Conservation (phyloP, 345 rosid genomes). For the Salix exigua region DNA sequence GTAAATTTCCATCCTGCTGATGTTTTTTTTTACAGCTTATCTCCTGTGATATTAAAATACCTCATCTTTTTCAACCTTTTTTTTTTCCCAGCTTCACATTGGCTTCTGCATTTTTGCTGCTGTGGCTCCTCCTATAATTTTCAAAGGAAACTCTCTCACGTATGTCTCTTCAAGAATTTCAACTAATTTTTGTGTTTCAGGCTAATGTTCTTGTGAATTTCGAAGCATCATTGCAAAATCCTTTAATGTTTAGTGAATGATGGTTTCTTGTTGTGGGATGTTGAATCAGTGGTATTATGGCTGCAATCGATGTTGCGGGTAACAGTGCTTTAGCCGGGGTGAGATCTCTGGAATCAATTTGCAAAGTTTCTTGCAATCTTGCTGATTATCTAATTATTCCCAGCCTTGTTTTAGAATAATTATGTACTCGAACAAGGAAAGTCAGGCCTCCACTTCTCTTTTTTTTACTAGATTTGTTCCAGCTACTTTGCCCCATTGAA, state of each 20-base stretch:
- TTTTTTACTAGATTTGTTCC: not conserved
- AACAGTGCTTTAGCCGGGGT: slow-evolving; percentile 24
- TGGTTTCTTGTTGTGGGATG: not conserved
- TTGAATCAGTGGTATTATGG: slow-evolving; percentile 27
- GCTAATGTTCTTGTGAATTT: not conserved
- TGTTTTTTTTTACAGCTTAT: slow-evolving; percentile 1
- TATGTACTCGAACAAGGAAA: not conserved
- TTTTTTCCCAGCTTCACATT: slow-evolving; percentile 21
- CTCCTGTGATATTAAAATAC: not conserved
- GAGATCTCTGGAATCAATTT: not conserved
- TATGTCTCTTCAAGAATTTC: slow-evolving; percentile 8
- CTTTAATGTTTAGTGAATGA: not conserved
- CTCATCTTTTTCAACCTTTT: not conserved
- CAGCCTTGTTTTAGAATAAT: not conserved
- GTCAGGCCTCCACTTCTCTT: not conserved
- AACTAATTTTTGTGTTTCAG: not conserved
- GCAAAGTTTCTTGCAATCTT: not conserved
- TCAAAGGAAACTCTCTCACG: slow-evolving; percentile 35
- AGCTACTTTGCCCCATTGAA: not conserved
- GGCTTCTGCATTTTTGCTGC: slow-evolving; percentile 37
- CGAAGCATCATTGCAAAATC: not conserved
- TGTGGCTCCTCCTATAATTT: slow-evolving; percentile 34
- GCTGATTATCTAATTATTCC: not conserved
- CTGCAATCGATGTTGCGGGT: slow-evolving; percentile 26
- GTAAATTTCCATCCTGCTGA: slow-evolving; percentile 3